These are phyloP conservation scores for Apiospora pterosperma DNA, from an alignment of 2,329 filamentous ascomycete genomes.

Conservation along the genomic window DNA sequence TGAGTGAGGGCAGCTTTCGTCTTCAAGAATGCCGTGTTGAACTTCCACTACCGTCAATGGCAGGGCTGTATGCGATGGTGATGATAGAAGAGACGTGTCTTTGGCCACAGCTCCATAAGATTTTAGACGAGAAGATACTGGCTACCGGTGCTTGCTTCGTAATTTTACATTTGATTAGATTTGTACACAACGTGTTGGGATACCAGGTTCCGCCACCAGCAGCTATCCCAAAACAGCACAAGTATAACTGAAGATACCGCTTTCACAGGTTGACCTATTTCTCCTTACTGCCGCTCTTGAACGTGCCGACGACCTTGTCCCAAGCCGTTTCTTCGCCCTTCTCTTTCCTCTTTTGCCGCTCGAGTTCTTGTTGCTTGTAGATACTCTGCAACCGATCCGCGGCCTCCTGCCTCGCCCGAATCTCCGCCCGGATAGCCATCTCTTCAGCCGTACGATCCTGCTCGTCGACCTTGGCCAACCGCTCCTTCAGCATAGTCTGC, in stretches of 20 bases:
- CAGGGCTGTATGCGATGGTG: background rate
- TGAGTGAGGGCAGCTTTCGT: background rate
- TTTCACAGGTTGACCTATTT: background rate
- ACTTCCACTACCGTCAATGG: no score
- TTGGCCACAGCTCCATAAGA: background rate
- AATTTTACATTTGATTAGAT: background rate
- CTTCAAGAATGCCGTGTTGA: no score
- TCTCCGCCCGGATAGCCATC: conserved; percentile 60
- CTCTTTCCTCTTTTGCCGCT: conserved; percentile 52
- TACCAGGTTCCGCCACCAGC: background rate
- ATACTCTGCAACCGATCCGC: conserved; percentile 52
- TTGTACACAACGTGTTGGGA: background rate
- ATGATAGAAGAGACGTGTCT: background rate
- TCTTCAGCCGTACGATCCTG: conserved; percentile 61
- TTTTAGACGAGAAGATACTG: background rate
- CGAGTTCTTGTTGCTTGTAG: conserved; percentile 52
- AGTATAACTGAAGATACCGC: background rate
- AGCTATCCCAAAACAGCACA: background rate
- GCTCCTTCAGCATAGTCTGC: conserved; percentile 48
- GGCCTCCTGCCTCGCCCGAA: conserved; percentile 57
- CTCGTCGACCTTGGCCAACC: conserved; percentile 54
- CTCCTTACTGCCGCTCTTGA: background rate
- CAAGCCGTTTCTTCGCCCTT: conserved; percentile 46
- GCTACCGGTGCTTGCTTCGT: background rate
- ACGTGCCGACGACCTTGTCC: conserved; percentile 33